Conservation (phyloP, 352 stramenopile genomes). For the Globisporangium takayamanum region DNA sequence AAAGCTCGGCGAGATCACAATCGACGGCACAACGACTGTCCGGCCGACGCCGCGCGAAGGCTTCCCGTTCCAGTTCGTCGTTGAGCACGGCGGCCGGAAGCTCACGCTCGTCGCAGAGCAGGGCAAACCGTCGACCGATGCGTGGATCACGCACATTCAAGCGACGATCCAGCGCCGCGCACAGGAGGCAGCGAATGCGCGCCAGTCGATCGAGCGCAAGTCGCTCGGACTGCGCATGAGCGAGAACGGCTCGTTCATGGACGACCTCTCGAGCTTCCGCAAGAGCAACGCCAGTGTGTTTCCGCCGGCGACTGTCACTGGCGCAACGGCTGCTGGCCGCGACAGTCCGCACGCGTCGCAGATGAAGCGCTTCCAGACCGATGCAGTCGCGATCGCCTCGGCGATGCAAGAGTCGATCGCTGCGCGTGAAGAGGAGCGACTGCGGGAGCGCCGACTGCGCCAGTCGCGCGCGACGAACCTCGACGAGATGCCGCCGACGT, state of each 20-base stretch:
- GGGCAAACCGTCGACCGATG: slow-evolving; percentile 36
- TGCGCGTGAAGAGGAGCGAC: slow-evolving; percentile 34
- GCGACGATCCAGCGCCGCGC: slow-evolving; percentile 35
- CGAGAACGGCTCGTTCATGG: slow-evolving; percentile 31
- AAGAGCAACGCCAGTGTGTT: slow-evolving; percentile 11
- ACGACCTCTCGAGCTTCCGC: slow-evolving; percentile 28
- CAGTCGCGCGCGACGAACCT: slow-evolving; percentile 39
- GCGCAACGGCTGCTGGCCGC: neutral
- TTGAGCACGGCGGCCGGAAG: slow-evolving; percentile 60
- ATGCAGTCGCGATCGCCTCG: slow-evolving; percentile 53
- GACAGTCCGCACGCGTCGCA: slow-evolving; percentile 15
- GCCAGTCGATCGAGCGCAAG: slow-evolving; percentile 29
- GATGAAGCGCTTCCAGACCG: slow-evolving; percentile 66
- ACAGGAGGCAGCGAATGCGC: slow-evolving; percentile 19
- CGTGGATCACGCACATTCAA: slow-evolving; percentile 62
- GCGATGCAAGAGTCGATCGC: slow-evolving; percentile 45
- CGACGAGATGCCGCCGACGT: slow-evolving; percentile 18
- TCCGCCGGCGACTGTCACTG: slow-evolving; percentile 11
- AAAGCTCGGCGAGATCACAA: slow-evolving; percentile 71
- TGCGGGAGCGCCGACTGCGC: slow-evolving; percentile 26
- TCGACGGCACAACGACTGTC: slow-evolving; percentile 63
- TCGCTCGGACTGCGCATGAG: slow-evolving; percentile 33
- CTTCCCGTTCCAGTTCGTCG: slow-evolving; percentile 60
- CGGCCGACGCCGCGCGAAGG: slow-evolving; percentile 36
- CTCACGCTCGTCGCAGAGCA: slow-evolving; percentile 70